A percentile compares a stretch with the other conserved stretches of the same genome.
These are phyloP conservation scores for Ceratocystis diversiconidia DNA, from an alignment of 2,329 filamentous ascomycete species.

Conservation along the genomic window DNA sequence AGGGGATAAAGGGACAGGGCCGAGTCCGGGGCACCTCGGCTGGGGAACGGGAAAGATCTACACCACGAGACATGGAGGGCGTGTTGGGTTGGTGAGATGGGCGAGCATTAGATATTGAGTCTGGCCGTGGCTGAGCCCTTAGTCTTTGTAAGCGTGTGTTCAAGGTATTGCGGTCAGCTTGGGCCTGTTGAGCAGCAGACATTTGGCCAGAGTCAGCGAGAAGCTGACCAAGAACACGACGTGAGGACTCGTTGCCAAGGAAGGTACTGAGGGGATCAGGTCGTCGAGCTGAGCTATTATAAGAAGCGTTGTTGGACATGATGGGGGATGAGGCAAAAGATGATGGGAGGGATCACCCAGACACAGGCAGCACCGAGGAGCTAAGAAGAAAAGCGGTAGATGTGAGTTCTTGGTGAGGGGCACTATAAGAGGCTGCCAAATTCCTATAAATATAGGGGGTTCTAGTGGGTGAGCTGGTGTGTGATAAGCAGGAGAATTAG, in stretches of 20 bases:
- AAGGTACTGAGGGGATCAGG: background rate
- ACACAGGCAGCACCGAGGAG: background rate
- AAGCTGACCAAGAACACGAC: background rate
- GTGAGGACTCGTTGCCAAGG: background rate
- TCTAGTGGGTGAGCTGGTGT: too few relatives aligned
- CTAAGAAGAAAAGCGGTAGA: background rate
- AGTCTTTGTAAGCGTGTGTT: background rate
- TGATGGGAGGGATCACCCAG: background rate
- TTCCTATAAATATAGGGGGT: too few relatives aligned
- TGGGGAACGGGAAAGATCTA: slow-evolving; percentile 34
- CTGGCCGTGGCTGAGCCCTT: too few relatives aligned
- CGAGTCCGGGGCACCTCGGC: slow-evolving; percentile 21
- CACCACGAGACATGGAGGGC: slow-evolving; percentile 38
- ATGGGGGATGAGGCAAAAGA: background rate
- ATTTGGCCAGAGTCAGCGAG: background rate
- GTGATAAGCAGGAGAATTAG: background rate
- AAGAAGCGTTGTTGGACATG: slow-evolving; percentile 2
- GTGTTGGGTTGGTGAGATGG: slow-evolving; percentile 20
- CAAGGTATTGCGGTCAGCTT: background rate
- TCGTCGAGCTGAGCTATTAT: background rate
- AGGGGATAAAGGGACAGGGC: slow-evolving; percentile 51
- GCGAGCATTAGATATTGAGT: background rate
- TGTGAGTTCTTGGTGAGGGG: background rate
- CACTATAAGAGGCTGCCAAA: too few relatives aligned
- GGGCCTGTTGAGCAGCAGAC: background rate